Evolutionary conservation across 495 filamentous ascomycete genomes (phyloP), one percentile per base, ranked within the genome.

Genomic region (Oidiodendron maius): DNA sequence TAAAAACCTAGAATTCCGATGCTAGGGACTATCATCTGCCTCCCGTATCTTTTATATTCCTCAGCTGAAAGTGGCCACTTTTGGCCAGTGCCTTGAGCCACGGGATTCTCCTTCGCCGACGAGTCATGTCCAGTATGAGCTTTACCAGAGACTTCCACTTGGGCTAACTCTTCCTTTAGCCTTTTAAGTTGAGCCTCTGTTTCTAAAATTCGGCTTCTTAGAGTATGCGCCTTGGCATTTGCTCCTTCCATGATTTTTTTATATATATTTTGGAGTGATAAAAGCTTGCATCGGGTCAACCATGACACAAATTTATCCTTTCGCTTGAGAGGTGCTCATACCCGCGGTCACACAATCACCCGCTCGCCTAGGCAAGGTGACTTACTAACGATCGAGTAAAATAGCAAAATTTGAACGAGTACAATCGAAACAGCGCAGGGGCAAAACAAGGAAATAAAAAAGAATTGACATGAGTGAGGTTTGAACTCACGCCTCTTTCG

Each of bases 21-120:
- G 48, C 86, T 80, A 0, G 89, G 84, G 30, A 98, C 76, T 37
- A 96, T 91, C 71, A 98, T 84, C 65, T 98, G 93, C 34, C 93
- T 74, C 3, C 89, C 89, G 70, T 98, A 98, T 42, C 90, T 78
- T 53, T 72, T 74, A 58, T 95, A 91, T 60, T 94, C 89, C 24
- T 84, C 75, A 21, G 62, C 65, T 0, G 64, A 61, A 8, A 91
- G 64, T 0, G 82, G 82, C 84, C 83, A 86, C 52, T 67, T 76
- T 46, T 28, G 13, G 16, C 12, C 4, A 17, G 17, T 35, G 51
- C 41, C 24, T 25, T 52, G 10, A 11, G 38, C 39, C 46, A 43
- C 48, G 39, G 35, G 36, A 23, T 41, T 40, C 5, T 18, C 16
- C 5, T 30, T 13, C 16, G 9, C 30, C 15, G 22, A 41, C 36